Conservation (phyloP, 2,329 filamentous ascomycete species). For the Aspergillus versicolor region DNA sequence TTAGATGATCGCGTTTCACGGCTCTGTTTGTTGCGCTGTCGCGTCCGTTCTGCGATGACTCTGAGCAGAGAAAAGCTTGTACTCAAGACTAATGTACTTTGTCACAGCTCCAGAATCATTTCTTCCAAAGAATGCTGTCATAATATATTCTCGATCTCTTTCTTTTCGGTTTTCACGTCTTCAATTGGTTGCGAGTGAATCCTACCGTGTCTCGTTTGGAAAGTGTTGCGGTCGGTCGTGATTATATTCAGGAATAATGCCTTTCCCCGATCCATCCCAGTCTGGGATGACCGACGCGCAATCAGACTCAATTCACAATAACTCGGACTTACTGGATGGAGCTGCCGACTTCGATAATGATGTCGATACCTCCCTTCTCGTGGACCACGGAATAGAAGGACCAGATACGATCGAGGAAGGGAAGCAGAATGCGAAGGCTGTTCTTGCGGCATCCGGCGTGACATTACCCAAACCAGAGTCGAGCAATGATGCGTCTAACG, state of each 20-base stretch:
- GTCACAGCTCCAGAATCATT: conserved; percentile 9
- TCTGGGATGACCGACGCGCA: conserved; percentile 25
- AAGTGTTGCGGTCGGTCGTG: conserved; percentile 3
- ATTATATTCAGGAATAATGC: conserved; percentile 27
- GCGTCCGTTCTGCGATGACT: conserved; percentile 14
- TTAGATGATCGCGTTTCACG: conserved; percentile 11
- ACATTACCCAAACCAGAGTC: conserved; percentile 28
- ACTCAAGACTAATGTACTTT: conserved; percentile 16
- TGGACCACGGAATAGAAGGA: conserved; percentile 29
- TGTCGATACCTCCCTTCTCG: conserved; percentile 19
- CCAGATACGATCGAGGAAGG: conserved; percentile 54
- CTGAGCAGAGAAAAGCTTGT: background rate
- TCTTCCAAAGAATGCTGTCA: conserved; percentile 31
- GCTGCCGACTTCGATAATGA: conserved; percentile 22
- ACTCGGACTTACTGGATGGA: conserved; percentile 24
- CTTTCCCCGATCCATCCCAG: conserved; percentile 34
- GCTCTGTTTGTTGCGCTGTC: conserved; percentile 13
- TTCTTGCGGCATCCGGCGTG: conserved; percentile 54
- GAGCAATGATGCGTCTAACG: conserved; percentile 30
- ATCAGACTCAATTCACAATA: conserved; percentile 24
- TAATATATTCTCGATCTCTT: conserved; percentile 19
- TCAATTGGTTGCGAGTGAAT: conserved; percentile 22
- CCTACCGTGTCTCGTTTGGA: conserved; percentile 12
- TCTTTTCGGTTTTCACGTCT: conserved; percentile 14
- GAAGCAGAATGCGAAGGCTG: conserved; percentile 61